phyloP scores from a whole-genome alignment of 106 monocot genomes.

The Dioscorea alata region DNA sequence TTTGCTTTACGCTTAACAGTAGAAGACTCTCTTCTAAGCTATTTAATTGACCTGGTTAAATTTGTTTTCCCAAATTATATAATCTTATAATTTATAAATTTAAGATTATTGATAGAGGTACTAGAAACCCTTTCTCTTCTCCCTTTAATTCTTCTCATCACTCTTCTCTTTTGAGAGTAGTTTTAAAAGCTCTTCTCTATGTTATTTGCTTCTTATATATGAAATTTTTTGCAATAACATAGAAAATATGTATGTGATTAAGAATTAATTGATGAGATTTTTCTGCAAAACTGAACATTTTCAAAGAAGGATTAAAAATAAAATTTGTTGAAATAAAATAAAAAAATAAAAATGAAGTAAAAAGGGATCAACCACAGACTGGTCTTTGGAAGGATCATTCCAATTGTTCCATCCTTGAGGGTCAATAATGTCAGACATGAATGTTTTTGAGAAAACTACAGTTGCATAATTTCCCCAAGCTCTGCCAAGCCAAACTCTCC shows the following conservation, averaged over 20 bases:
- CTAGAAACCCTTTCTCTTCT: no score
- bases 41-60: no score
- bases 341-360: background rate
- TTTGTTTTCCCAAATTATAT: no score
- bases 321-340: background rate
- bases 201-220: no score
- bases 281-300: background rate
- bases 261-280: background rate
- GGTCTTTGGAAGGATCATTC: slow-evolving; percentile 47
- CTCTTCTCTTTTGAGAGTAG: no score
- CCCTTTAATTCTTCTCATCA: background rate
- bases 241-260: background rate
- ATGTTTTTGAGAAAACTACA: slow-evolving; percentile 41
- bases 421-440: slow-evolving; percentile 30
- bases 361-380: slow-evolving; percentile 33
- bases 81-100: no score
- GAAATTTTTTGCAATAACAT: background rate
- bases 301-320: background rate
- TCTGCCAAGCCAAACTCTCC: slow-evolving; percentile 51
- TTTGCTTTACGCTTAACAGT: no score
- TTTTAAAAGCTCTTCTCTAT: no score
- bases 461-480: slow-evolving; percentile 46
- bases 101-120: no score
- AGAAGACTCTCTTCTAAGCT: no score
- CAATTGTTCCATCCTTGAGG: slow-evolving; percentile 60